Percentiles rank a stretch among this genome's conserved stretches.
These are phyloP conservation scores for Prunella vulgaris DNA, from an alignment of 257 asterid species.

Conservation along the genomic window DNA sequence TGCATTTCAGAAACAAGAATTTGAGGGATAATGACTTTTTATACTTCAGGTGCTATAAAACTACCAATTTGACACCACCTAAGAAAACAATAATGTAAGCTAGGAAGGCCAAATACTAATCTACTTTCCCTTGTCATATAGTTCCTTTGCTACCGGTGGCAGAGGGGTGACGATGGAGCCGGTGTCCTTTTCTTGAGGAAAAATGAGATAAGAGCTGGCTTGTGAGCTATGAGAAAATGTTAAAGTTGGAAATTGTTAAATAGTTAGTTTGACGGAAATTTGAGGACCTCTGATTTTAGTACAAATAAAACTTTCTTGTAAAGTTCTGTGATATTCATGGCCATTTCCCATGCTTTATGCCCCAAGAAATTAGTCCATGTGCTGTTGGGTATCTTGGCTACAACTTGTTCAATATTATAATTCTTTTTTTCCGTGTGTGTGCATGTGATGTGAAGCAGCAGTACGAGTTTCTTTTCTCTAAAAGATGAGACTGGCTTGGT, in stretches of 20 bases:
- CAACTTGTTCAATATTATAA: neutral
- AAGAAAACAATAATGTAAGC: neutral
- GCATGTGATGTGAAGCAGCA: slow-evolving; percentile 29
- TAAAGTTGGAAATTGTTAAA: neutral
- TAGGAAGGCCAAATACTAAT: neutral
- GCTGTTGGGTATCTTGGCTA: neutral
- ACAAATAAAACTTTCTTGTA: neutral
- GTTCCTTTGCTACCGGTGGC: neutral
- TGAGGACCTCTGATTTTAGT: neutral
- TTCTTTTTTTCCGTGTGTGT: neutral
- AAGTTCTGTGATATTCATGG: neutral
- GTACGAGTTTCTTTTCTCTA: slow-evolving; percentile 21
- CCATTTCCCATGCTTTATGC: neutral
- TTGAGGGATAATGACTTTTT: neutral
- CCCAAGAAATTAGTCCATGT: neutral
- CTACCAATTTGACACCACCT: neutral
- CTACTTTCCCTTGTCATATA: neutral
- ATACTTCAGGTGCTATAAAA: neutral
- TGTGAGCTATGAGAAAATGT: neutral
- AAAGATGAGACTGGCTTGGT: slow-evolving; percentile 39
- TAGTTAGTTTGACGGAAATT: neutral
- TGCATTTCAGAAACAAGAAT: neutral
- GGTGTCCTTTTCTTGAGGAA: neutral
- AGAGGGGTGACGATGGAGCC: neutral
- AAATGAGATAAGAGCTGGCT: neutral